Conservation (phyloP, 2,329 filamentous ascomycete genomes). For the Chaetomium globosum region DNA sequence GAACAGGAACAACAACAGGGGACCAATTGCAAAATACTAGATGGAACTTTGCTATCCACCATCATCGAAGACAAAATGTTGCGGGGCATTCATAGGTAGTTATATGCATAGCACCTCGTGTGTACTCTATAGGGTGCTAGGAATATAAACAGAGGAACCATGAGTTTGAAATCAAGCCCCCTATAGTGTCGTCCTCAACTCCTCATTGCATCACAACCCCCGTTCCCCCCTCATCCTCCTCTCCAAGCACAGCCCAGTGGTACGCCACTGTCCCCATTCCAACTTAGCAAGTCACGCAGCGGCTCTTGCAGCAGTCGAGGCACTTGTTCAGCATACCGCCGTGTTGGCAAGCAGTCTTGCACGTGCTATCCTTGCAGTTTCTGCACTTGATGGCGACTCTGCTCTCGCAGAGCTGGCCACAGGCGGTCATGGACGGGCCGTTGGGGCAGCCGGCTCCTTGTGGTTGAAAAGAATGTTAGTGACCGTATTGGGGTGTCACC, state of each 20-base stretch:
- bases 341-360: not conserved
- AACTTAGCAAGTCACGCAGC: slow-evolving; percentile 3
- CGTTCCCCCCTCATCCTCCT: not conserved
- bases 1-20: not conserved
- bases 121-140: no score
- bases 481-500: no score
- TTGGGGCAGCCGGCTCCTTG: slow-evolving; percentile 3
- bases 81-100: no score
- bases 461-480: no score
- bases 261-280: not conserved
- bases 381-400: not conserved
- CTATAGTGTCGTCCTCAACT: no score
- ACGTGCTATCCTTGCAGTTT: not conserved
- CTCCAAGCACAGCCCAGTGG: no score
- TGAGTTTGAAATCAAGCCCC: no score
- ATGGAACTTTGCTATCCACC: no score
- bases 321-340: not conserved
- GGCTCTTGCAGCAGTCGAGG: not conserved
- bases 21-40: no score
- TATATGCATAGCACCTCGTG: no score
- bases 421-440: not conserved
- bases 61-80: no score
- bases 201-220: not conserved
- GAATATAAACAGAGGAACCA: no score
- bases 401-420: not conserved